Conservation (phyloP, 2,329 filamentous ascomycete genomes). For the Rhytidhysteron rufulum region DNA sequence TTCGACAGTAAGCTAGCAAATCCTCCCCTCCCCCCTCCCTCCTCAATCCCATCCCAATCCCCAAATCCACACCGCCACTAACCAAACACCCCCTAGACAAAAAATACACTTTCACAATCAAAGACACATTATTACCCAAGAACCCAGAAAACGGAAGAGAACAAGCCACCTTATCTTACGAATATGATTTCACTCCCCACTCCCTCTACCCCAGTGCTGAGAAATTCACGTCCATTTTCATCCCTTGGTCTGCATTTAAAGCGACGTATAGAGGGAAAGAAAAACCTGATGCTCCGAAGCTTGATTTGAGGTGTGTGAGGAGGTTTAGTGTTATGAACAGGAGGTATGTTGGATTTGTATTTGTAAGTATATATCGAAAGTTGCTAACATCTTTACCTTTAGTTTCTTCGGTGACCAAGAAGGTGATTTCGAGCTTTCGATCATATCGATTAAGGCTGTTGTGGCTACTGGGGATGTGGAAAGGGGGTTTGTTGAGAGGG, state of each 20-base stretch:
- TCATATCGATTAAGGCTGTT: constrained; percentile 54
- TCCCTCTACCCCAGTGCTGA: neutral
- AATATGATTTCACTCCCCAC: constrained; percentile 59
- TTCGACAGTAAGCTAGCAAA: too few relatives aligned
- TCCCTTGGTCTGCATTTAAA: constrained; percentile 63
- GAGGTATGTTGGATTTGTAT: constrained; percentile 55
- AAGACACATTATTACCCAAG: constrained; percentile 60
- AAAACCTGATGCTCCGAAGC: constrained; percentile 54
- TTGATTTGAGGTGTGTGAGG: constrained; percentile 60
- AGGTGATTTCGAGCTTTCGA: constrained; percentile 60
- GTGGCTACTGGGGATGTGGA: constrained; percentile 20
- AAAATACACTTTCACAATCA: constrained; percentile 70
- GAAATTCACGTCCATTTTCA: constrained; percentile 40
- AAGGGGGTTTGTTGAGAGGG: constrained; percentile 7
- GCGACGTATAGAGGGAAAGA: constrained; percentile 70
- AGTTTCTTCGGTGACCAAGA: constrained; percentile 75
- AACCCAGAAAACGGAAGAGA: constrained; percentile 63
- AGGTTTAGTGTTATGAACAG: constrained; percentile 75
- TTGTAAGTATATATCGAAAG: neutral
- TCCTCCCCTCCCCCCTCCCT: too few relatives aligned
- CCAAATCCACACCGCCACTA: too few relatives aligned
- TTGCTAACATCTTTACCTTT: too few relatives aligned
- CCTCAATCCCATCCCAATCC: too few relatives aligned
- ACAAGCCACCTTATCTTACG: constrained; percentile 68
- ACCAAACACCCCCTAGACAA: too few relatives aligned